Evolutionary conservation across 176 grass and related monocot genomes (phyloP), one percentile per base, ranked within the genome.

Genomic region (Elaeis guineensis): DNA sequence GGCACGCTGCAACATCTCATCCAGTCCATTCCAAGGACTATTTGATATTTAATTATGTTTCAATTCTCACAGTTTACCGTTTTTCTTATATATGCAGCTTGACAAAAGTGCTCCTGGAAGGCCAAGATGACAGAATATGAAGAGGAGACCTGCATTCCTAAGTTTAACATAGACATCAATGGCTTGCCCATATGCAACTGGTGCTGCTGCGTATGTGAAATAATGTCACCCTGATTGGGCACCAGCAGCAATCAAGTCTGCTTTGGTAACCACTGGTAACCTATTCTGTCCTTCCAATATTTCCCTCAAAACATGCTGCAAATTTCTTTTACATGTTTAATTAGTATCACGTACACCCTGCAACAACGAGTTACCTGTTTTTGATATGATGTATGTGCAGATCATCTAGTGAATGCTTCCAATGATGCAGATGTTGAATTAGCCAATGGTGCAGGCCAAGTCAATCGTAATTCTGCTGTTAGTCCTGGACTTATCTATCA

Each of bases 221-320:
- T 73, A 63, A 0, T 62, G 76, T 59, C 80, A 89, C 64, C 76
- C 63, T 2, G 62, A 63, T 51, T 89, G 85, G 80, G 73, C 85
- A 2, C 79, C 76, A n/a, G 76, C 72, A 0, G 72, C 75, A 57
- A 72, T 88, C 68, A 79, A 76, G 80, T 83, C 85, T 3, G 69
- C 76, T 26, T 62, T 88, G 35, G 73, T 88, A 30, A 88, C 79
- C 30, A 77, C 85, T 2, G 69, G 72, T 86, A 56, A 24, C 32
- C 5, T 2, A 9, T 35, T 35, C 32, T 1, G 11, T 35, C 32
- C 32, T 9, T 35, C 32, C 32, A 35, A 35, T 35, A 35, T 35
- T 35, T 35, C 7, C 7, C 7, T 35, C 32, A 8, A 9, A 35
- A 8, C 32, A 35, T 35, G 32, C 32, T 35, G 6, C 32, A 35